Conservation (phyloP, 2,329 filamentous ascomycete genomes). For the Epicoccum sorghinum region DNA sequence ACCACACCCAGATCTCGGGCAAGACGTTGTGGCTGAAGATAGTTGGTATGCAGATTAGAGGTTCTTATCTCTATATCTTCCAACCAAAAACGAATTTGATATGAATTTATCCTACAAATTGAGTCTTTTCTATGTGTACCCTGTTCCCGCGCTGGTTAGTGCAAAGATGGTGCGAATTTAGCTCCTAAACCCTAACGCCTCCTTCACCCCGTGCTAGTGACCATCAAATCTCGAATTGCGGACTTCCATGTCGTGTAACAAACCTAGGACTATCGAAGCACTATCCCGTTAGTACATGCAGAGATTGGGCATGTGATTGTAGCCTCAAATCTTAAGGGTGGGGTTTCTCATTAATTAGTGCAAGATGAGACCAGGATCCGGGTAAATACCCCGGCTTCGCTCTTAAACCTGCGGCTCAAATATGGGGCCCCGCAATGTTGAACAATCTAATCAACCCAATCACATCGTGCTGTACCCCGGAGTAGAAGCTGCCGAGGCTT, state of each 20-base stretch:
- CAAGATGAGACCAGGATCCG: conserved; percentile 4
- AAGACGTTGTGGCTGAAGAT: too few species aligned
- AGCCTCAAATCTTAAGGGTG: neutral
- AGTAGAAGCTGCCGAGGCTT: neutral
- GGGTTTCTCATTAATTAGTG: neutral
- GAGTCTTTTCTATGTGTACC: too few species aligned
- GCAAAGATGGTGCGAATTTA: too few species aligned
- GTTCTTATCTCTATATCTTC: too few species aligned
- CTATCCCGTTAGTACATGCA: neutral
- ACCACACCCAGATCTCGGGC: neutral
- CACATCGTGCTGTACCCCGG: neutral
- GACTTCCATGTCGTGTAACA: neutral
- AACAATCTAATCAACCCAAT: conserved; percentile 6
- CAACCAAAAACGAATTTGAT: too few species aligned
- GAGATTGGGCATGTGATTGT: neutral
- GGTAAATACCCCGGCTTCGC: conserved; percentile 11
- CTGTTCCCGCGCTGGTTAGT: too few species aligned
- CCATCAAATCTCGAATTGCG: too few species aligned
- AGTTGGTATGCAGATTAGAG: too few species aligned
- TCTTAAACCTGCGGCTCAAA: neutral
- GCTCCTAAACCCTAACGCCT: too few species aligned
- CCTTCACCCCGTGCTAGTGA: too few species aligned
- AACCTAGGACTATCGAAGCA: neutral
- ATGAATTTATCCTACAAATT: too few species aligned
- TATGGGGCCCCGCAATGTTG: conserved; percentile 11